Conservation (phyloP, 208 protist species). For the Trypanosoma cruzi region DNA sequence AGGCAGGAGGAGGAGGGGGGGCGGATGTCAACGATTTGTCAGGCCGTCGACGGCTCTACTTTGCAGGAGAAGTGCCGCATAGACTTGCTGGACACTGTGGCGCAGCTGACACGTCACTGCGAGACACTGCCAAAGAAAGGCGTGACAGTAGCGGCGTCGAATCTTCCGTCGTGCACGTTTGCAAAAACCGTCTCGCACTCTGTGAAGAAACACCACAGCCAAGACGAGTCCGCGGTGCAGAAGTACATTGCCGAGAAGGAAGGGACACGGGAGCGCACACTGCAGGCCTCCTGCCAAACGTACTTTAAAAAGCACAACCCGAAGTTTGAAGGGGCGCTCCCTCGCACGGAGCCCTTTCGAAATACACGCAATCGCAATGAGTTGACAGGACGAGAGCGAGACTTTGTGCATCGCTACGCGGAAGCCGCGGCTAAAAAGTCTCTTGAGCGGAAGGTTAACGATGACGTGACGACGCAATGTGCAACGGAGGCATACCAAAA, state of each 20-base stretch:
- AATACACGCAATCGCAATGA: constrained; percentile 45
- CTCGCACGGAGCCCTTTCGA: constrained; percentile 50
- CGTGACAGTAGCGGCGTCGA: constrained; percentile 37
- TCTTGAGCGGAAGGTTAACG: constrained; percentile 38
- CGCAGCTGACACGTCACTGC: constrained; percentile 62
- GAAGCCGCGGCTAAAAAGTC: constrained; percentile 43
- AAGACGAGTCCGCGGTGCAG: constrained; percentile 2
- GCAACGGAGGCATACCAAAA: constrained; percentile 72
- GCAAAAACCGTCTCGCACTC: constrained; percentile 34
- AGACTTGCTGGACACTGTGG: constrained; percentile 68
- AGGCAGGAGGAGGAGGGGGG: not conserved
- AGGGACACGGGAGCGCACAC: constrained; percentile 30
- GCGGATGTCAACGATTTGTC: constrained; percentile 58
- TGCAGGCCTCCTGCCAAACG: constrained; percentile 32
- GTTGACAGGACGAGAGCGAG: constrained; percentile 64
- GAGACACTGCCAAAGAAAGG: constrained; percentile 55
- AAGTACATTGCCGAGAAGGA: constrained; percentile 18
- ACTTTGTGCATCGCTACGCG: constrained; percentile 87
- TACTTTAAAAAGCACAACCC: constrained; percentile 71
- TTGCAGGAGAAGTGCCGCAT: constrained; percentile 66
- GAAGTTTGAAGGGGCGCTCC: constrained; percentile 35
- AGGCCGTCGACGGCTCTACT: constrained; percentile 59
- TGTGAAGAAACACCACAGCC: constrained; percentile 2
- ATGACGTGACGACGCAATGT: constrained; percentile 34
- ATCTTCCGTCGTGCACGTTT: constrained; percentile 55